Conservation (phyloP, 148 eudicot genomes). For the Pharnaceum exiguum region DNA sequence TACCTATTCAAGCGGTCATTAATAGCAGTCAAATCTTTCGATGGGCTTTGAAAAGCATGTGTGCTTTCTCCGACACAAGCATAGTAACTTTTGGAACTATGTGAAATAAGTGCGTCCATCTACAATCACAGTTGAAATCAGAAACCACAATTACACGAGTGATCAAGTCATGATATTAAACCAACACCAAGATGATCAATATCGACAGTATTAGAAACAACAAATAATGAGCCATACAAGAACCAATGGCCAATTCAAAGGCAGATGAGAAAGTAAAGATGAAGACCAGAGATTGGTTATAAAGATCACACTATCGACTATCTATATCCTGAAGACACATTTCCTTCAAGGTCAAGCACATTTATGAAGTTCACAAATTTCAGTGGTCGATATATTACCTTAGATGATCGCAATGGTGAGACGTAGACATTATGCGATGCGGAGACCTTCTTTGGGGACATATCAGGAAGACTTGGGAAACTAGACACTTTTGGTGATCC, state of each 20-base stretch:
- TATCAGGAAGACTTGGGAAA: slow-evolving; percentile 93
- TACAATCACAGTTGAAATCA: slow-evolving; percentile 20
- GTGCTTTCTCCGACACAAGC: slow-evolving; percentile 99
- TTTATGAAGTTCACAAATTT: no score
- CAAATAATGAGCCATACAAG: neutral
- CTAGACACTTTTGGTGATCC: slow-evolving; percentile 74
- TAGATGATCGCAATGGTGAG: slow-evolving; percentile 89
- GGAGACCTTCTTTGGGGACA: slow-evolving; percentile 97
- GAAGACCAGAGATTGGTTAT: no score
- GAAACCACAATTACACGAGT: neutral
- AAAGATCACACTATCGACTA: no score
- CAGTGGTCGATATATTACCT: slow-evolving; percentile 59
- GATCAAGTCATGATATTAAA: neutral
- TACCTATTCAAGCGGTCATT: slow-evolving; percentile 94
- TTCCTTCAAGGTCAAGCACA: neutral
- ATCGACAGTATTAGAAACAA: no score
- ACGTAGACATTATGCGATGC: slow-evolving; percentile 83
- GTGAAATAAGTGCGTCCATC: slow-evolving; percentile 88
- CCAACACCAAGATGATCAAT: no score
- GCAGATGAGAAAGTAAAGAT: no score
- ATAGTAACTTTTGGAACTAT: slow-evolving; percentile 87
- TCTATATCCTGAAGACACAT: no score
- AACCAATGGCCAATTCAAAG: neutral
- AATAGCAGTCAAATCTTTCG: slow-evolving; percentile 88
- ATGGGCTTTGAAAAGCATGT: slow-evolving; percentile 98